These are phyloP conservation scores for Musa schizocarpa DNA, from an alignment of 176 grass and related monocot genomes.

Conservation along the genomic window DNA sequence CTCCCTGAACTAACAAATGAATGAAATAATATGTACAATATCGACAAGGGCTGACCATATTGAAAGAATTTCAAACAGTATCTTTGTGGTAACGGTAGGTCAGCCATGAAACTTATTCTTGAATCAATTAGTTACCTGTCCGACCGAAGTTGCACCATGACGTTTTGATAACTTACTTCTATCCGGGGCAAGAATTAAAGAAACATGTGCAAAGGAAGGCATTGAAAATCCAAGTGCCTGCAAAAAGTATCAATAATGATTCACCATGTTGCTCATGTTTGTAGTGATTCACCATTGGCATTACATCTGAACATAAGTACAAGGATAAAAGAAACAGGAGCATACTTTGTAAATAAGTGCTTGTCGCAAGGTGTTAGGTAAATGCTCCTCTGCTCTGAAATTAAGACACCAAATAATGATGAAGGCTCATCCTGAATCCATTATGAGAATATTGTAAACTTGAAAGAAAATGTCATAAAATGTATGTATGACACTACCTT, in stretches of 20 bases:
- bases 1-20: slow-evolving; percentile 70
- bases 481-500: slow-evolving; percentile 27
- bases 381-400: slow-evolving; percentile 89
- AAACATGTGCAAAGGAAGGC: slow-evolving; percentile 98
- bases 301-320: no score
- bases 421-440: neutral
- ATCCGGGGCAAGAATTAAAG: slow-evolving; percentile 94
- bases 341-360: slow-evolving; percentile 94
- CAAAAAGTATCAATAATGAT: slow-evolving; percentile 3
- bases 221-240: slow-evolving; percentile 93
- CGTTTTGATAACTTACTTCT: slow-evolving; percentile 98
- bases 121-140: slow-evolving; percentile 43
- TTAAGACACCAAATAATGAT: slow-evolving; percentile 2
- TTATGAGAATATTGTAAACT: neutral
- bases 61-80: no score
- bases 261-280: no score
- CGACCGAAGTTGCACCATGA: slow-evolving; percentile 95
- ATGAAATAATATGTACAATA: slow-evolving; percentile 4
- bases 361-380: slow-evolving; percentile 93
- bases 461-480: neutral
- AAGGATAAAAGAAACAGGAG: neutral
- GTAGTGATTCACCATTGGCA: no score
- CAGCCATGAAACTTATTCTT: no score
- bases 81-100: no score
- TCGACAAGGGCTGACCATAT: no score